A percentile compares a stretch with the other conserved stretches of the same genome.
These are phyloP conservation scores for Vaccinium darrowii DNA, from an alignment of 148 eudicot species.

Conservation along the genomic window DNA sequence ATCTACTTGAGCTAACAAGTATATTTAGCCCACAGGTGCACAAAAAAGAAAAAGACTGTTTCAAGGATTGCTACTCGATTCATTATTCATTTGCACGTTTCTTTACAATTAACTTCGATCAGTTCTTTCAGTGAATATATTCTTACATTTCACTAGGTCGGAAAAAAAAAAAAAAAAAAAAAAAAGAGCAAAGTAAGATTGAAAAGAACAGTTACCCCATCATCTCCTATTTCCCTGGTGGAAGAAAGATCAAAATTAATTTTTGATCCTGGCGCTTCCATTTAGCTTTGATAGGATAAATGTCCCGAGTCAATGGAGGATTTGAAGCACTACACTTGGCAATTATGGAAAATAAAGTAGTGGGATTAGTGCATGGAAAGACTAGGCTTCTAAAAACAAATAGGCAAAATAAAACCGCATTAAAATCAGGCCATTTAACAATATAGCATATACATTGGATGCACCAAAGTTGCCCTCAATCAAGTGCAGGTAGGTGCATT, in stretches of 20 bases:
- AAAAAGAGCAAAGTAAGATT: background rate
- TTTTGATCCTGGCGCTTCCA: conserved; percentile 30
- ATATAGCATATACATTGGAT: background rate
- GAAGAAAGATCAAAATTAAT: conserved; percentile 40
- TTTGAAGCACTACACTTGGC: conserved; percentile 5
- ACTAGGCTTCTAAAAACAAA: background rate
- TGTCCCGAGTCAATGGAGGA: conserved; percentile 12
- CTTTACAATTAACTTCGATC: background rate
- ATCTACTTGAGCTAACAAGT: background rate
- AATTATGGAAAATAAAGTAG: background rate
- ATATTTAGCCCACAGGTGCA: too few relatives aligned
- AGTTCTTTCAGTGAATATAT: background rate
- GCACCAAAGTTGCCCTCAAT: background rate
- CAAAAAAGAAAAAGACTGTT: background rate
- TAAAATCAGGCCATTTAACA: background rate
- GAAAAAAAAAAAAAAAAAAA: background rate
- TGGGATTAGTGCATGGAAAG: background rate
- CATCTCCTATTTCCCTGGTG: conserved; percentile 68
- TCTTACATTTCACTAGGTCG: background rate
- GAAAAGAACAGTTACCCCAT: conserved; percentile 55
- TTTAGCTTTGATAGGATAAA: conserved; percentile 19
- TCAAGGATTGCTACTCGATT: background rate
- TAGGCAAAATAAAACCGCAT: background rate
- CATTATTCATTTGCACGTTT: background rate
- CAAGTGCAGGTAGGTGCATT: background rate